Percentiles rank a stretch among this genome's conserved stretches.
phyloP scores from a whole-genome alignment of 2,329 filamentous ascomycete genomes.

The Calonectria hongkongensis region DNA sequence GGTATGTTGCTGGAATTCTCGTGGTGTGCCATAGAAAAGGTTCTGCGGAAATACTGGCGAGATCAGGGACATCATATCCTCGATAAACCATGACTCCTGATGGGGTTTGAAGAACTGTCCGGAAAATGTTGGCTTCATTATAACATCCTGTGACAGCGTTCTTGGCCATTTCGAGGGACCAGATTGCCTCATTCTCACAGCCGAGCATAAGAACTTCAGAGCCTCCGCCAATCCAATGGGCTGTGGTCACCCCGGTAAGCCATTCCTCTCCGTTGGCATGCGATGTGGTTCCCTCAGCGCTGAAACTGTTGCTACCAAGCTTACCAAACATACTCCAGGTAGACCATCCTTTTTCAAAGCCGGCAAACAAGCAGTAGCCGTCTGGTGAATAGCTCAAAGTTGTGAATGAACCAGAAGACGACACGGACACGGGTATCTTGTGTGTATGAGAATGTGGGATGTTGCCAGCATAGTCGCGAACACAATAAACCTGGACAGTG shows the following conservation, averaged over 20 bases:
- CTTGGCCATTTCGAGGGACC: slow-evolving; percentile 92
- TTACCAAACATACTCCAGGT: slow-evolving; percentile 99
- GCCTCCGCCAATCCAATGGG: slow-evolving; percentile 90
- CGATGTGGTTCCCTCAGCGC: slow-evolving; percentile 78
- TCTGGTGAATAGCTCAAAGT: slow-evolving; percentile 93
- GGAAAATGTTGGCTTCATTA: slow-evolving; percentile 90
- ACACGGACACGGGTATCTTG: slow-evolving; percentile 78
- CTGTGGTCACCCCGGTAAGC: slow-evolving; percentile 86
- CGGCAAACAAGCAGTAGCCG: slow-evolving; percentile 95
- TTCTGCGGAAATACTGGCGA: slow-evolving; percentile 94
- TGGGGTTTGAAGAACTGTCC: slow-evolving; percentile 91
- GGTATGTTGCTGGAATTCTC: slow-evolving; percentile 88
- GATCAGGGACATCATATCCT: slow-evolving; percentile 92
- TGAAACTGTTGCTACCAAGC: slow-evolving; percentile 88
- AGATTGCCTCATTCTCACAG: slow-evolving; percentile 84
- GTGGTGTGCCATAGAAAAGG: slow-evolving; percentile 96
- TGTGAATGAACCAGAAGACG: slow-evolving; percentile 81
- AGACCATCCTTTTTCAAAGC: slow-evolving; percentile 94
- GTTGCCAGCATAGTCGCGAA: slow-evolving; percentile 94
- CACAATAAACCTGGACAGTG: slow-evolving; percentile 90
- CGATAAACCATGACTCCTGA: slow-evolving; percentile 93
- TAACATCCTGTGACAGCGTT: slow-evolving; percentile 96
- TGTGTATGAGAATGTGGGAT: slow-evolving; percentile 91
- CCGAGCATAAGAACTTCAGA: slow-evolving; percentile 88
- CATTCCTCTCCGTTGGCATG: slow-evolving; percentile 85